Conservation (phyloP, 2,329 filamentous ascomycete genomes). For the Arthrobotrys iridis region DNA sequence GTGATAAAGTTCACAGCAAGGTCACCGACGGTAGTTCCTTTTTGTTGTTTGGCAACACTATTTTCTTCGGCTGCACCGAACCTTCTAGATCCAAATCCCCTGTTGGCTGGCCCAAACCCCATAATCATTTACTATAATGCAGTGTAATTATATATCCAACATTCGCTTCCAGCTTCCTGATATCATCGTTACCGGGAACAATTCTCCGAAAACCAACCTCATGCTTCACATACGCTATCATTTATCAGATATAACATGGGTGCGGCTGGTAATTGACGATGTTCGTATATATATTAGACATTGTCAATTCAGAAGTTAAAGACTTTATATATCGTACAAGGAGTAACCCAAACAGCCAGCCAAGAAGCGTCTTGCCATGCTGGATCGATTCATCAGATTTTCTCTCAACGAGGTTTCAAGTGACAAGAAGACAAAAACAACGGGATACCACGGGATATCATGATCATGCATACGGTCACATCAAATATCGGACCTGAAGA, state of each 20-base stretch:
- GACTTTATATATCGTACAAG: slow-evolving; percentile 28
- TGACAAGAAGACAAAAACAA: not conserved
- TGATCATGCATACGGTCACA: slow-evolving; percentile 20
- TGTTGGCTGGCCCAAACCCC: no score
- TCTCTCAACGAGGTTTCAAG: not conserved
- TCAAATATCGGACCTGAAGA: slow-evolving; percentile 19
- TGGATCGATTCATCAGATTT: no score
- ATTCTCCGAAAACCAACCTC: no score
- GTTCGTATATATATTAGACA: no score
- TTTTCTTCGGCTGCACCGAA: slow-evolving; percentile 4
- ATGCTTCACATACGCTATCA: no score
- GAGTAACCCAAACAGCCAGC: not conserved
- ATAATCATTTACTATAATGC: no score
- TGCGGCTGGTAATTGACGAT: no score
- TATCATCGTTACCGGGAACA: no score
- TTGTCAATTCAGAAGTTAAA: not conserved
- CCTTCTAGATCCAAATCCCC: slow-evolving; percentile 47
- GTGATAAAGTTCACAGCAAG: not conserved
- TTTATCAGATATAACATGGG: no score
- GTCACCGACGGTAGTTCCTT: not conserved
- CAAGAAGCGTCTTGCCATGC: no score
- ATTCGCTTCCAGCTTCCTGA: no score
- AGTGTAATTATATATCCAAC: no score
- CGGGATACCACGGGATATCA: not conserved
- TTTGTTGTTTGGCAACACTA: slow-evolving; percentile 8